Evolutionary conservation across 805 yeast genomes (phyloP).

Genomic region (Candida coleopterorum): DNA sequence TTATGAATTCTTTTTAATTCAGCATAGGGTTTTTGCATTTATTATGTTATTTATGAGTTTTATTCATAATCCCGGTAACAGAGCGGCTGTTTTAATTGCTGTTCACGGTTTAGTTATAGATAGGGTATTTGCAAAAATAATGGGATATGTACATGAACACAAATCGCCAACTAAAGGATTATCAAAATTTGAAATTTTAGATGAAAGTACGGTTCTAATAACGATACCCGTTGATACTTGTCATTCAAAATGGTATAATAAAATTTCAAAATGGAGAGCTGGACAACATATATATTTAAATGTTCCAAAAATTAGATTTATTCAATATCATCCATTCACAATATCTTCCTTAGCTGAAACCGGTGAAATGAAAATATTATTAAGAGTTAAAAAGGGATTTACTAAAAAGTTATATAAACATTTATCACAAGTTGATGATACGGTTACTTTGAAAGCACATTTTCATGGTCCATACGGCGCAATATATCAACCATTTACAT

Average conservation of each 20-base stretch:
- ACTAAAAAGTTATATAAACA: conserved; percentile 31
- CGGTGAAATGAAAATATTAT: conserved; percentile 36
- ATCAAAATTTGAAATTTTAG: conserved; percentile 35
- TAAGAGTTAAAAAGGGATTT: conserved; percentile 39
- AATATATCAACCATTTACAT: conserved; percentile 33
- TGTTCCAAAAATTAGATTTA: conserved; percentile 29
- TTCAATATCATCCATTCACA: conserved; percentile 47
- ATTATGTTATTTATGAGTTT: conserved; percentile 39
- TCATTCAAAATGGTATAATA: conserved; percentile 23
- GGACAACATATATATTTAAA: conserved; percentile 44
- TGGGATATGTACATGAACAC: conserved; percentile 27
- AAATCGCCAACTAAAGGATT: conserved; percentile 35
- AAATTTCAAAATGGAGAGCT: conserved; percentile 38
- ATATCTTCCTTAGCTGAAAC: conserved; percentile 34
- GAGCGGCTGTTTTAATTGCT: conserved; percentile 32
- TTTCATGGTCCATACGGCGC: conserved; percentile 48
- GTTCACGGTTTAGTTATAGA: conserved; percentile 42
- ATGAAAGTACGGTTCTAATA: conserved; percentile 36
- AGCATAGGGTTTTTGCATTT: conserved; percentile 38
- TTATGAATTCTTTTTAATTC: conserved; percentile 41
- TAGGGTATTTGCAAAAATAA: conserved; percentile 27
- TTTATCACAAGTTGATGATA: conserved; percentile 15
- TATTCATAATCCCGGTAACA: conserved; percentile 37
- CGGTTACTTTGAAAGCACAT: conserved; percentile 24
- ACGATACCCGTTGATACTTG: conserved; percentile 28